phyloP scores from a whole-genome alignment of 768 basidiomycete species.

The Amanita molliuscula region DNA sequence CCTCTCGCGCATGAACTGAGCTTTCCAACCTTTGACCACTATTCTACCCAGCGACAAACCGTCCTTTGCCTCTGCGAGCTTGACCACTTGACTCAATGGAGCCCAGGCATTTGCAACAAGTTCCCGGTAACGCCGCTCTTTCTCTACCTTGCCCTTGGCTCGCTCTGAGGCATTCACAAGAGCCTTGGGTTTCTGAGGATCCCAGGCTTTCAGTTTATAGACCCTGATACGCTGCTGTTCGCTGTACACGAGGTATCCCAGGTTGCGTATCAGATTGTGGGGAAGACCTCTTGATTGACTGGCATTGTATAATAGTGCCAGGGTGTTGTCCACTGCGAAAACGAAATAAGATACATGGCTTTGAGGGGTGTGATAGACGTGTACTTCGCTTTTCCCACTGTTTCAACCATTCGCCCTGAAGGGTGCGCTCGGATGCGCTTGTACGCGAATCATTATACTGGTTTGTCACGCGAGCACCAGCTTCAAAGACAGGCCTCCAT shows the following conservation, averaged over 20 bases:
- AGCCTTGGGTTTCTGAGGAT: slow-evolving; percentile 7
- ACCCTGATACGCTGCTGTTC: slow-evolving; percentile 21
- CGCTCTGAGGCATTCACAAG: slow-evolving; percentile 13
- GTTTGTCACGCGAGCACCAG: slow-evolving; percentile 32
- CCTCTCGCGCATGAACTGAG: slow-evolving; percentile 1
- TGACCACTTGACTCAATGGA: slow-evolving; percentile 41
- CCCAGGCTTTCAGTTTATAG: slow-evolving; percentile 3
- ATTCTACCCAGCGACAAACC: slow-evolving; percentile 41
- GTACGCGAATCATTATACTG: slow-evolving; percentile 24
- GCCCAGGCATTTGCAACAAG: slow-evolving; percentile 31
- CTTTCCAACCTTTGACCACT: slow-evolving; percentile 11
- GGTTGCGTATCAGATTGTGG: slow-evolving; percentile 48
- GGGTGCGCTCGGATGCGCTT: slow-evolving; percentile 17
- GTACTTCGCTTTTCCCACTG: slow-evolving; percentile 50
- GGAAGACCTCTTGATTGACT: slow-evolving; percentile 51
- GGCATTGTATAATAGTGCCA: slow-evolving; percentile 53
- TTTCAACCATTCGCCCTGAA: slow-evolving; percentile 31
- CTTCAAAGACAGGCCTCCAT: slow-evolving; percentile 46
- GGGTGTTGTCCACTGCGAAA: slow-evolving; percentile 53
- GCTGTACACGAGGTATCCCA: slow-evolving; percentile 27
- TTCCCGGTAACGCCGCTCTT: slow-evolving; percentile 14
- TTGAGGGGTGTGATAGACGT: slow-evolving; percentile 4
- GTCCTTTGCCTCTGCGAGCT: slow-evolving; percentile 49
- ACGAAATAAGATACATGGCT: background rate
- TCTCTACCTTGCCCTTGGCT: slow-evolving; percentile 10